These are phyloP conservation scores for Vaccinium macrocarpon DNA, from an alignment of 148 eudicot species.

Conservation along the genomic window DNA sequence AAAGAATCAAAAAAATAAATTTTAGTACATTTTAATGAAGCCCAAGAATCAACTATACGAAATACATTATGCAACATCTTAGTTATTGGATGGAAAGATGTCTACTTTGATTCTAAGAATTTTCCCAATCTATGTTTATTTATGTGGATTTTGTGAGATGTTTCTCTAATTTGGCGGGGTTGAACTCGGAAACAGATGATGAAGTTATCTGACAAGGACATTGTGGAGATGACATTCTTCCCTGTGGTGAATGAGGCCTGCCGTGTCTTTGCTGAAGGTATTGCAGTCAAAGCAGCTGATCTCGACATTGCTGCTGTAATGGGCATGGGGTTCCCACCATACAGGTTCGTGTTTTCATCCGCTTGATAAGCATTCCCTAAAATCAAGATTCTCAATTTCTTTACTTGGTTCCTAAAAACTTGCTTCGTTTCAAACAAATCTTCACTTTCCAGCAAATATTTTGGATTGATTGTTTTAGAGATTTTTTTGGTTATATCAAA, in stretches of 20 bases:
- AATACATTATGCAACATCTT: background rate
- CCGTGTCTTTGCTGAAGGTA: constrained; percentile 81
- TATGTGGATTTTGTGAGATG: constrained; percentile 1
- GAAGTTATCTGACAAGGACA: constrained; percentile 74
- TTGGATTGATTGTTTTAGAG: background rate
- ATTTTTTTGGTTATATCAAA: background rate
- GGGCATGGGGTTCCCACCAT: constrained; percentile 98
- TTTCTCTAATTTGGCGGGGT: constrained; percentile 5
- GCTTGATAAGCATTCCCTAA: background rate
- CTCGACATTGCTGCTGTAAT: constrained; percentile 77
- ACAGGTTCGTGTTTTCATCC: constrained; percentile 53
- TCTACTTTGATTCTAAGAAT: background rate
- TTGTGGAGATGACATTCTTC: constrained; percentile 86
- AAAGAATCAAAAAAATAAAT: background rate
- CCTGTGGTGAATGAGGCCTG: constrained; percentile 95
- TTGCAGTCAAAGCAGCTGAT: constrained; percentile 91
- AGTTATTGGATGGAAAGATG: background rate
- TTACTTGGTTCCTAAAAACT: background rate
- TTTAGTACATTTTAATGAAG: background rate
- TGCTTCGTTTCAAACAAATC: background rate
- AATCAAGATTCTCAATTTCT: background rate
- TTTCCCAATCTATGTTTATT: background rate
- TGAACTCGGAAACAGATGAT: constrained; percentile 39
- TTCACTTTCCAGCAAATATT: background rate
- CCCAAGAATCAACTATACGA: background rate